Evolutionary conservation across 805 yeast genomes (phyloP).

Genomic region (Ogataea pini): DNA sequence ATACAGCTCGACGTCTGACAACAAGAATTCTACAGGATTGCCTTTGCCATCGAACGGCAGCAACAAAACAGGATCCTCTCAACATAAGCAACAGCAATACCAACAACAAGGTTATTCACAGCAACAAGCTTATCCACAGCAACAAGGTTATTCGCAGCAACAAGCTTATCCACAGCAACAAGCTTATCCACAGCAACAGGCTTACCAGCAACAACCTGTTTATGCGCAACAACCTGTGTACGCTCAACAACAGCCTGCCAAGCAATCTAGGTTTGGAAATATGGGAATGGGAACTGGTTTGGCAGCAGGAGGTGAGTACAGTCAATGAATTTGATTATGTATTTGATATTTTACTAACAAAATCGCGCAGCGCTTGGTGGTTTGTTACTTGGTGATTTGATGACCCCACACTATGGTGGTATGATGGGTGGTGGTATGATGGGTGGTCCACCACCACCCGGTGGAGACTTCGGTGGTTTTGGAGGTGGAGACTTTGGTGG

Average conservation of each 20-base stretch:
- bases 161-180: slow-evolving; percentile 20
- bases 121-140: slow-evolving; percentile 20
- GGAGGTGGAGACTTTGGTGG: slow-evolving; percentile 23
- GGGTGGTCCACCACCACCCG: slow-evolving; percentile 11
- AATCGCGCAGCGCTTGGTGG: slow-evolving; percentile 18
- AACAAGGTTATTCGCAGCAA: slow-evolving; percentile 21
- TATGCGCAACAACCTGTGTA: slow-evolving; percentile 22
- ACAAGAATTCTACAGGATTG: slow-evolving; percentile 9
- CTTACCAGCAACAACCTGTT: slow-evolving; percentile 7
- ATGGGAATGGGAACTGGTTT: slow-evolving; percentile 35
- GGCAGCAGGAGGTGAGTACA: slow-evolving; percentile 32
- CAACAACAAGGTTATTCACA: slow-evolving; percentile 14
- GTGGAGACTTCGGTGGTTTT: slow-evolving; percentile 12
- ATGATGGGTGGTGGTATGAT: no score
- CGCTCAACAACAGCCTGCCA: slow-evolving; percentile 20
- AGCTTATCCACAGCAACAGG: background rate
- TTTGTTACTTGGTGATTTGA: slow-evolving; percentile 30
- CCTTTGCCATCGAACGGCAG: slow-evolving; percentile 14
- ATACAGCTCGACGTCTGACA: slow-evolving; percentile 14
- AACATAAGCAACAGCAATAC: slow-evolving; percentile 21
- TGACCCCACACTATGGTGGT: slow-evolving; percentile 21
- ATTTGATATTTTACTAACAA: background rate
- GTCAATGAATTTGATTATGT: background rate
- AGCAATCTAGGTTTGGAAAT: slow-evolving; percentile 17
- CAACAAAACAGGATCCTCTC: slow-evolving; percentile 3